These are phyloP conservation scores for Candida boleticola DNA, from an alignment of 805 yeast species.

Conservation along the genomic window DNA sequence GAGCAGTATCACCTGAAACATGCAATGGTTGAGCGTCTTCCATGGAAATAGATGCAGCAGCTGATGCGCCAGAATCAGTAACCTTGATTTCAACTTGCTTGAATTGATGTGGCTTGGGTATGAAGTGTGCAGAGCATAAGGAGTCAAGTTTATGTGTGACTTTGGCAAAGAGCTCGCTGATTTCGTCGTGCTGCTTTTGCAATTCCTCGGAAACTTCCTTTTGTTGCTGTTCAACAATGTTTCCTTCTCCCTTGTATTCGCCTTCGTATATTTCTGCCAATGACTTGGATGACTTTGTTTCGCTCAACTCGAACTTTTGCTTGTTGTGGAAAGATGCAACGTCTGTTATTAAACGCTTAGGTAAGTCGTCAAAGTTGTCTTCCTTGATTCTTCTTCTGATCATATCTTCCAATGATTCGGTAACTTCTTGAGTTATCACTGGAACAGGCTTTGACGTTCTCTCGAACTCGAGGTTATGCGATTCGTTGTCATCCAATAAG, in stretches of 20 bases:
- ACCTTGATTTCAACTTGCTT: slow-evolving; percentile 79
- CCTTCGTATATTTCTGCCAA: slow-evolving; percentile 92
- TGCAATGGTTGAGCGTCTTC: slow-evolving; percentile 96
- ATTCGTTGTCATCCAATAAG: slow-evolving; percentile 59
- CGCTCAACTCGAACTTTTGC: slow-evolving; percentile 66
- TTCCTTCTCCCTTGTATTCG: slow-evolving; percentile 48
- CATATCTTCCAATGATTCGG: slow-evolving; percentile 84
- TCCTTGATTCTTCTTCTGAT: slow-evolving; percentile 78
- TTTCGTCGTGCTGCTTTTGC: slow-evolving; percentile 73
- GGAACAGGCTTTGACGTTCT: slow-evolving; percentile 96
- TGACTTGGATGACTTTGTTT: slow-evolving; percentile 80
- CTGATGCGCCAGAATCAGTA: slow-evolving; percentile 27
- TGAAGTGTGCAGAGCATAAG: slow-evolving; percentile 88
- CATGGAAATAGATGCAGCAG: slow-evolving; percentile 80
- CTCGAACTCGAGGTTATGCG: slow-evolving; percentile 74
- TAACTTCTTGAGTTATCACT: slow-evolving; percentile 83
- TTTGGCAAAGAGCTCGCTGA: slow-evolving; percentile 58
- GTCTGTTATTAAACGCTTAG: slow-evolving; percentile 67
- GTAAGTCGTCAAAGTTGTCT: slow-evolving; percentile 80
- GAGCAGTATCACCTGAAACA: slow-evolving; percentile 63
- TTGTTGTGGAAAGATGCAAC: slow-evolving; percentile 52
- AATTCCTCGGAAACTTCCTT: slow-evolving; percentile 60
- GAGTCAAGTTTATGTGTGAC: slow-evolving; percentile 79
- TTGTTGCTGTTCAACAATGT: slow-evolving; percentile 35
- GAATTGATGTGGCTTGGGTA: slow-evolving; percentile 81